Percentiles rank a stretch among this genome's conserved stretches.
phyloP scores from a whole-genome alignment of 306 rosid genomes.

The Cucumis sativus region DNA sequence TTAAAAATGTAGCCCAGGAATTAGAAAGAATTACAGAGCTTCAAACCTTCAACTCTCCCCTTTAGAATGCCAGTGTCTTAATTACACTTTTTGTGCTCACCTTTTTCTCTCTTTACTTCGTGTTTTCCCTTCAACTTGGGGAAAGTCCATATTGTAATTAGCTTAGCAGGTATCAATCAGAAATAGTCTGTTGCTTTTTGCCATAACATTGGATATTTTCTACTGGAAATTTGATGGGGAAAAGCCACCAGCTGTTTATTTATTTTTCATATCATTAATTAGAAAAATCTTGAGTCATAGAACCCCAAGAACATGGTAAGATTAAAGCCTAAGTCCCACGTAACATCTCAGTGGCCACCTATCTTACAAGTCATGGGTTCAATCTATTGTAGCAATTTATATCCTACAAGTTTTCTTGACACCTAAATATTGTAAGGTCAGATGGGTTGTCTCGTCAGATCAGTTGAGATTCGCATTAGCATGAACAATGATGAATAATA shows the following conservation, averaged over 20 bases:
- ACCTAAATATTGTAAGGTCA: too few species aligned
- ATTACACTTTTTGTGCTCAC: not conserved
- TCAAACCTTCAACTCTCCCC: not conserved
- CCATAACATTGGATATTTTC: not conserved
- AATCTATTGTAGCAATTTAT: too few species aligned
- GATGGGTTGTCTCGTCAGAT: too few species aligned
- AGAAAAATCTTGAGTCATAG: too few species aligned
- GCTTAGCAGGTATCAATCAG: not conserved
- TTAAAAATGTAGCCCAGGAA: not conserved
- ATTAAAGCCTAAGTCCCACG: too few species aligned
- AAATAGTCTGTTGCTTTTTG: not conserved
- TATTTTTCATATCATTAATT: not conserved
- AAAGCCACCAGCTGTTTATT: not conserved
- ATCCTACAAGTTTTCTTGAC: too few species aligned
- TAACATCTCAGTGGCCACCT: too few species aligned
- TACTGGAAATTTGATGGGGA: not conserved
- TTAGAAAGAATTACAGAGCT: slow-evolving; percentile 1
- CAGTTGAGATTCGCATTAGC: too few species aligned
- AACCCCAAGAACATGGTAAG: too few species aligned
- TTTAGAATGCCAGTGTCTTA: not conserved
- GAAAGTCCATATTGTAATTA: slow-evolving; percentile 7
- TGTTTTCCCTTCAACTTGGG: not conserved
- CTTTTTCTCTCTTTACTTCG: not conserved
- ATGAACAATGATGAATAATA: too few species aligned
- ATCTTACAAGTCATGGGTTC: too few species aligned